These are phyloP conservation scores for Colletotrichum sp. DNA, from an alignment of 2,329 filamentous ascomycete genomes.

Conservation along the genomic window DNA sequence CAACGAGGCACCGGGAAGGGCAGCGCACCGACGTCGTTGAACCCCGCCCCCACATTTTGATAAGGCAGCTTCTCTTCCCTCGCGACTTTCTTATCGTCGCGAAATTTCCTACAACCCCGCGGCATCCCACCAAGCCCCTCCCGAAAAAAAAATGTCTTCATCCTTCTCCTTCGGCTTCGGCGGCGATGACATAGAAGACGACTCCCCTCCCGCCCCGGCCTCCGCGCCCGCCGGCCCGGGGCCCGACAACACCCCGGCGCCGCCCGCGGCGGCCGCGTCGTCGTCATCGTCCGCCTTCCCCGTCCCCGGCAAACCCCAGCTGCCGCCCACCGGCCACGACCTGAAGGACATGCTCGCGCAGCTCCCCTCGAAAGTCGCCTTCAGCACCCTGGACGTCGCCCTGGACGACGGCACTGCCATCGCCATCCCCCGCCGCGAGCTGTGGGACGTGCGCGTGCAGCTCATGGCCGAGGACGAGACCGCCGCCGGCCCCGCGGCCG, in stretches of 20 bases:
- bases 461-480: slow-evolving; percentile 74
- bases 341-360: slow-evolving; percentile 55
- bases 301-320: slow-evolving; percentile 63
- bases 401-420: slow-evolving; percentile 61
- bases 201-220: slow-evolving; percentile 28
- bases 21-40: not conserved
- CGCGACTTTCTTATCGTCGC: not conserved
- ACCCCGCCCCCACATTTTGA: slow-evolving; percentile 16
- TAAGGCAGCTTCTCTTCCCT: not conserved
- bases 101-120: slow-evolving; percentile 7
- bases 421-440: slow-evolving; percentile 72
- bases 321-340: slow-evolving; percentile 58
- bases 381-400: slow-evolving; percentile 63
- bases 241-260: slow-evolving; percentile 26
- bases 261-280: slow-evolving; percentile 33
- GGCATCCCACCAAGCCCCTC: not conserved
- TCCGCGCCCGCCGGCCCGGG: slow-evolving; percentile 1
- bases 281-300: slow-evolving; percentile 58
- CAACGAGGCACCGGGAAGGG: not conserved
- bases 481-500: slow-evolving; percentile 41
- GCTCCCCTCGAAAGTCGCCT: slow-evolving; percentile 78
- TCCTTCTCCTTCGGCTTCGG: slow-evolving; percentile 67
- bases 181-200: slow-evolving; percentile 68
- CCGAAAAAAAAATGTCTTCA: slow-evolving; percentile 27
- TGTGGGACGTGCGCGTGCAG: slow-evolving; percentile 83